Evolutionary conservation across 2,329 filamentous ascomycete genomes (phyloP).

Genomic region (Apiospora saccharicola): DNA sequence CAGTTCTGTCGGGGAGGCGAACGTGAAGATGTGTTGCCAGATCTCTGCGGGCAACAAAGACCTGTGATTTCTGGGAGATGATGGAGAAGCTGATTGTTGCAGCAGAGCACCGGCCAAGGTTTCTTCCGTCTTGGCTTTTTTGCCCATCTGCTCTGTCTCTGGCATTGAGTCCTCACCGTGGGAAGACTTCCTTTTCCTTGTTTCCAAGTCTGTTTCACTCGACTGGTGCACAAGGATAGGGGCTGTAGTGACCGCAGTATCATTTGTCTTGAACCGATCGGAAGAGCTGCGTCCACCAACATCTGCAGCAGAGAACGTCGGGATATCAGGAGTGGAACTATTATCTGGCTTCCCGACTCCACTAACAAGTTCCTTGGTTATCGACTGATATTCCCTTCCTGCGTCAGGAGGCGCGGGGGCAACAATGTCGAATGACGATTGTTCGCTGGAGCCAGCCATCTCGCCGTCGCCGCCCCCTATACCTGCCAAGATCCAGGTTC

Average conservation of each 20-base stretch:
- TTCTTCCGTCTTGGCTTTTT: background rate
- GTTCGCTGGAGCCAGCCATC: background rate
- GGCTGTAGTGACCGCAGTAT: background rate
- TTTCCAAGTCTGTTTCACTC: background rate
- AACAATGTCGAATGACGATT: conserved; percentile 9
- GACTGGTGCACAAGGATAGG: background rate
- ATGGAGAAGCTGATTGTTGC: conserved; percentile 6
- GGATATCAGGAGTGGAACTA: background rate
- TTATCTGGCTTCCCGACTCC: background rate
- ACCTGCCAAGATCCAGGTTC: background rate
- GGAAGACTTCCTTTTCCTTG: background rate
- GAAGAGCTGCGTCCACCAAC: background rate
- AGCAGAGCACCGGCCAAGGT: background rate
- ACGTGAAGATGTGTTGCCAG: conserved; percentile 75
- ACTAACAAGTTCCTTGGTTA: background rate
- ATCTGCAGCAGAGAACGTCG: background rate
- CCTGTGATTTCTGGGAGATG: conserved; percentile 28
- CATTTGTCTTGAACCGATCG: background rate
- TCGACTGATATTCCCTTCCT: background rate
- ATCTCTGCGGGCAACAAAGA: conserved; percentile 59
- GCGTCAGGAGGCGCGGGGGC: background rate
- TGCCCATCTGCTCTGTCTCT: background rate
- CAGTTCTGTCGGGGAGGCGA: conserved; percentile 68
- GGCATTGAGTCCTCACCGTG: background rate
- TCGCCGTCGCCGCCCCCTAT: background rate